Evolutionary conservation across 208 protist species (phyloP), one percentile per base, ranked within the genome.

Genomic region (Leishmania braziliensis): DNA sequence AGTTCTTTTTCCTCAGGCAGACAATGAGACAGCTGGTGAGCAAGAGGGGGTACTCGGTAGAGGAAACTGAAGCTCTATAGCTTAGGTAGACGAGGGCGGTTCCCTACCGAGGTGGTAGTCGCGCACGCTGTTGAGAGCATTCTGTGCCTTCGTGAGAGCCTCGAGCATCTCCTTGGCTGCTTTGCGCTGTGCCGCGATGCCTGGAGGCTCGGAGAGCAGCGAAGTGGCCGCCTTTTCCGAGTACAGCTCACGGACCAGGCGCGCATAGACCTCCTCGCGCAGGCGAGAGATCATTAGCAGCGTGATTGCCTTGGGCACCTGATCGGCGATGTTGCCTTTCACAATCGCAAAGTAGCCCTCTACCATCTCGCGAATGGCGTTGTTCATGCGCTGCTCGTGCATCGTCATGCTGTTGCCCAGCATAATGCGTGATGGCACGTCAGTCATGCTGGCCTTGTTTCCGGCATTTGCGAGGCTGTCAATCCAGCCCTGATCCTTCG

Each of bases 221-320:
- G 99, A 95, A 26, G 95, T 90, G 72, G 99, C 98, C 3, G 87
- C 85, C 63, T 99, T 95, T 23, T 98, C 96, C 33, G 93, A 93
- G 89, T 99, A 99, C 26, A 99, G 89, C 54, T 95, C 90, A 18
- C 87, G 79, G 76, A 99, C 98, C 6, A 99, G 85, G 39, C 95
- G 91, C n/a, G 93, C 97, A 83, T 99, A 98, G 29, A 99, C 90
- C 77, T 97, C 90, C 75, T 94, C 89, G 5, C 95, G 93, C 78
- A 97, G 81, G 2, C 94, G 91, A 18, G 99, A 97, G 70, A 99
- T 99, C 81, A 99, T 95, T 72, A 99, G 99, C 77, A 99, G 93
- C 77, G 99, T 99, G 74, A 99, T 99, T 36, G 97, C 94, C 90
- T 99, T 99, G 60, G 99, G 99, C 12, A 99, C 97, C 79, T 96